Evolutionary conservation across 2,329 filamentous ascomycete genomes (phyloP).

Genomic region (Arachnomyces sp.): DNA sequence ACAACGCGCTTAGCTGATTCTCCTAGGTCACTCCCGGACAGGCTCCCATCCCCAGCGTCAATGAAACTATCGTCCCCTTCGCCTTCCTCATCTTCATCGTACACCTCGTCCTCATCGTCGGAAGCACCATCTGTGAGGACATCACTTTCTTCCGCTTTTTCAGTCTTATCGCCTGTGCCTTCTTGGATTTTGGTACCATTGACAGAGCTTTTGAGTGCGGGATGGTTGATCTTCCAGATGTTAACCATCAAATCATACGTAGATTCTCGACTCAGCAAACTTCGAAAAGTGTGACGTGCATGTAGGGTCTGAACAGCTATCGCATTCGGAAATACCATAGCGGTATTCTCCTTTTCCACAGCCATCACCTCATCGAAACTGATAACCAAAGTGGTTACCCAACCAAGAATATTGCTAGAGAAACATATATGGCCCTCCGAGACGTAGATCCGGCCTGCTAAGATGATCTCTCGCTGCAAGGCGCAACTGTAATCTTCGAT

Average conservation of each 20-base stretch:
- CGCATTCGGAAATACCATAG: constrained; percentile 91
- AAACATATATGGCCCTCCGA: constrained; percentile 98
- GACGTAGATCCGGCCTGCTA: constrained; percentile 89
- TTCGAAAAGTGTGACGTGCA: constrained; percentile 91
- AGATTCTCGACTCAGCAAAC: constrained; percentile 85
- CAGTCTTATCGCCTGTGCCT: constrained; percentile 80
- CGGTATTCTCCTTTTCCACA: constrained; percentile 93
- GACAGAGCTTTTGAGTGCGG: constrained; percentile 79
- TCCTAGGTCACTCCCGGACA: constrained; percentile 46
- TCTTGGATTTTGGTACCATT: constrained; percentile 81
- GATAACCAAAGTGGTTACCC: constrained; percentile 95
- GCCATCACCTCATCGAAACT: constrained; percentile 97
- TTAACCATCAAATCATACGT: constrained; percentile 96
- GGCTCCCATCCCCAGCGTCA: constrained; percentile 47
- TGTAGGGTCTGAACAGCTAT: constrained; percentile 95
- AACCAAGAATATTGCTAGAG: constrained; percentile 96
- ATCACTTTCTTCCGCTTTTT: constrained; percentile 64
- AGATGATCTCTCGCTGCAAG: constrained; percentile 86
- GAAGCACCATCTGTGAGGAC: constrained; percentile 72
- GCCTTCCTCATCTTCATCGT: constrained; percentile 45
- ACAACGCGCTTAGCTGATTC: constrained; percentile 47
- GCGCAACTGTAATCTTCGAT: constrained; percentile 99
- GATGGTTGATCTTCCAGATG: constrained; percentile 96
- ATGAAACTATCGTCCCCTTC: constrained; percentile 55
- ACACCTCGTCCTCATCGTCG: constrained; percentile 61